These are phyloP conservation scores for Aspergillus luchuensis DNA, from an alignment of 2,329 filamentous ascomycete species.

Conservation along the genomic window DNA sequence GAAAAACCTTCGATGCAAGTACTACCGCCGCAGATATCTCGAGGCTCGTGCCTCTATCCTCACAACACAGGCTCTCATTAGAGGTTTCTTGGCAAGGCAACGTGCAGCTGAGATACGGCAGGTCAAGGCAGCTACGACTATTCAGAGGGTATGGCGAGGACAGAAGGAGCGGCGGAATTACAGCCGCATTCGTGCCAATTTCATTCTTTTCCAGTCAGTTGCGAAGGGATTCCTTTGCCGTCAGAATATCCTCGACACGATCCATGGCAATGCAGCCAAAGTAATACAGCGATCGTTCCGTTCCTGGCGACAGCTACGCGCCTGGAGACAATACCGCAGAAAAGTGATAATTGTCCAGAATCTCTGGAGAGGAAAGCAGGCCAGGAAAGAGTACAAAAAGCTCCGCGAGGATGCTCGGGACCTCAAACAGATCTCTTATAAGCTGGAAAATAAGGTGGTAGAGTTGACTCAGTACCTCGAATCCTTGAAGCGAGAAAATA, in stretches of 20 bases:
- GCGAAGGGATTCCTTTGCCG: conserved; percentile 91
- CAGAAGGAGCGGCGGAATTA: conserved; percentile 85
- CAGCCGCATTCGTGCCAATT: conserved; percentile 73
- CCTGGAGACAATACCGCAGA: conserved; percentile 85
- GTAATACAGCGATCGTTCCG: conserved; percentile 92
- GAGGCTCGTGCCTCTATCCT: conserved; percentile 82
- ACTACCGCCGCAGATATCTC: conserved; percentile 88
- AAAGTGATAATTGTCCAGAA: conserved; percentile 90
- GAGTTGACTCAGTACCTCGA: conserved; percentile 94
- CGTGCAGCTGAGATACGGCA: conserved; percentile 78
- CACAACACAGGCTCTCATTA: conserved; percentile 72
- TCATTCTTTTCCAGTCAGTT: conserved; percentile 84
- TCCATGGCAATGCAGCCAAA: conserved; percentile 85
- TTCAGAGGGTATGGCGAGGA: conserved; percentile 93
- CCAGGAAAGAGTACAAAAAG: conserved; percentile 83
- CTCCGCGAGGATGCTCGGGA: conserved; percentile 94
- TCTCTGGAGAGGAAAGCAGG: conserved; percentile 82
- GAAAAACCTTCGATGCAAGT: conserved; percentile 95
- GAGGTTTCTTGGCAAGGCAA: conserved; percentile 77
- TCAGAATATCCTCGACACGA: conserved; percentile 90
- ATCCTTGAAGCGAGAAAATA: conserved; percentile 92
- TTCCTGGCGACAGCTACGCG: conserved; percentile 72
- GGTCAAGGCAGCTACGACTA: conserved; percentile 85
- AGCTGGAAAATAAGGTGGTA: conserved; percentile 98
- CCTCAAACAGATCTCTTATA: conserved; percentile 99